Base-by-base conservation (phyloP, 305 asterid species). In the Withania somnifera region DNA sequence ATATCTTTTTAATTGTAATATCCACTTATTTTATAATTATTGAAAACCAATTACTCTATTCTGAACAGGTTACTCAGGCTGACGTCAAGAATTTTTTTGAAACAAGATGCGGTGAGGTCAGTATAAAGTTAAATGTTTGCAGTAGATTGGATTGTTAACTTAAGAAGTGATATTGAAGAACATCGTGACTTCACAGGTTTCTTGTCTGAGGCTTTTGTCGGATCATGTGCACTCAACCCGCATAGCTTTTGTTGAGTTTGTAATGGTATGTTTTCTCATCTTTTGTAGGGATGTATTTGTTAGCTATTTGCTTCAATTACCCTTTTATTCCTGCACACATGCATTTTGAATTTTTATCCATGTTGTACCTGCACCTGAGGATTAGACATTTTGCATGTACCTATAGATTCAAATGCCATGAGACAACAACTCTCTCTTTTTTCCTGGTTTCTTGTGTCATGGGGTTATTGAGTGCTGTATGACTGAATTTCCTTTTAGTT, bases 161-260 rank as follows among this genome's bases (percentile, higher is more conserved):
- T 17, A 60, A 52, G 61, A 22, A 38, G 36, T 79, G 17, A 20
- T 50, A 81, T n/a, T 36, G 34, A 60, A 42, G 30, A 66, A 32
- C 34, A 1, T 54, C n/a, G 2, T 47, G 64, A 28, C 19, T 34
- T 77, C 84, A 84, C 88, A 95, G 98, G 99, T 95, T 87, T 93
- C 99, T 80, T 95, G 97, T 61, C 89, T 93, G 87, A 92, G 95
- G 98, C 98, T 95, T 85, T 87, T 93, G 89, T 97, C 98, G 75
- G 99, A 95, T 87, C 94, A 93, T 81, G 89, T 92, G 92, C 99
- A 93, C 91, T 91, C 97, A 28, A 93, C 97, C 40, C 89, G 97
- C 79, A 95, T 95, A 84, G 99, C 98, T 80, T 95, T 95, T 86
- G 97, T 95, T 80, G 98, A 95, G 83, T 95, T 95, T 86, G 85